These are phyloP conservation scores for Paraphysoderma sedebokerense DNA, from an alignment of 371 early-diverging fungal species.

Conservation along the genomic window DNA sequence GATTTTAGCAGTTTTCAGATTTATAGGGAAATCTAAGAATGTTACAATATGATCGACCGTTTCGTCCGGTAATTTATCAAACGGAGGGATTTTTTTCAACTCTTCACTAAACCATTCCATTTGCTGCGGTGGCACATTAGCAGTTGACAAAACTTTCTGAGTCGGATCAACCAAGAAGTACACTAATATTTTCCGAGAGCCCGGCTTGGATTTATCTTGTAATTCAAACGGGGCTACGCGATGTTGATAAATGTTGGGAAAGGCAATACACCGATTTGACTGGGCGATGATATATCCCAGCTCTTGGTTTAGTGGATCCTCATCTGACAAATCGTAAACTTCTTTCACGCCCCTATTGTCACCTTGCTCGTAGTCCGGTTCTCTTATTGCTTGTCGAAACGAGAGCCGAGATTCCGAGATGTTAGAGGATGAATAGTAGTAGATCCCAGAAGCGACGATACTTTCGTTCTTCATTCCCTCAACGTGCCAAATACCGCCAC, in stretches of 20 bases:
- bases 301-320: constrained; percentile 8
- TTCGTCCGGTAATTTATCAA: neutral
- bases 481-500: constrained; percentile 41
- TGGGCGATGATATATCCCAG: constrained; percentile 13
- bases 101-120: constrained; percentile 4
- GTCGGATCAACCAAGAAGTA: constrained; percentile 30
- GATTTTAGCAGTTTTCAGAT: too few species aligned
- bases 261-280: constrained; percentile 28
- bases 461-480: constrained; percentile 43
- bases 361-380: constrained; percentile 9
- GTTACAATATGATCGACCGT: neutral
- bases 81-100: neutral
- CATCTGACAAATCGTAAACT: neutral
- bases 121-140: constrained; percentile 21
- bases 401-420: constrained; percentile 21
- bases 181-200: constrained; percentile 29
- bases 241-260: constrained; percentile 47
- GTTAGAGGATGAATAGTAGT: constrained; percentile 50
- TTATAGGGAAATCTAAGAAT: too few species aligned
- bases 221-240: constrained; percentile 16
- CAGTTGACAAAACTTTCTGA: constrained; percentile 12
- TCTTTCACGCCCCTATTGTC: constrained; percentile 6
- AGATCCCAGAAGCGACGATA: constrained; percentile 39
- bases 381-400: constrained; percentile 17
- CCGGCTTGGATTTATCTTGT: constrained; percentile 23